Percentiles rank a stretch among this genome's conserved stretches.
phyloP scores from a whole-genome alignment of 768 basidiomycete genomes.

The Omphalotus guepiniiformis region DNA sequence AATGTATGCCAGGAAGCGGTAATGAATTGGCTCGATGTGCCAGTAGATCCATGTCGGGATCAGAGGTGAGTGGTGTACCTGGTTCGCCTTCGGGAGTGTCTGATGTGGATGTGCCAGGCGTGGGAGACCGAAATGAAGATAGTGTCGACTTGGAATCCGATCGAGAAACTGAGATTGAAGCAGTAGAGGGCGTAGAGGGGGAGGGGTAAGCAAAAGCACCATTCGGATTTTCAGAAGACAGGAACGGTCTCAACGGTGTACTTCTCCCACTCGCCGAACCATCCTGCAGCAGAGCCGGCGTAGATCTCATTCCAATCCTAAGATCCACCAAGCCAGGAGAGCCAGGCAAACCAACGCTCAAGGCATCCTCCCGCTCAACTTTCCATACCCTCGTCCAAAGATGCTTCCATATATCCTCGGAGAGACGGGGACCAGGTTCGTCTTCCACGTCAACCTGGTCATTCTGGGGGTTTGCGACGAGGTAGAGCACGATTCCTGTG shows the following conservation, averaged over 20 bases:
- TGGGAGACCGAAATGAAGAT: constrained; percentile 39
- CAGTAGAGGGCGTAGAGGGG: constrained; percentile 45
- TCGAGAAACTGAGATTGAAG: constrained; percentile 44
- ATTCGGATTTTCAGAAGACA: constrained; percentile 38
- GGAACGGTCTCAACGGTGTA: constrained; percentile 40
- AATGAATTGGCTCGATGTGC: constrained; percentile 44
- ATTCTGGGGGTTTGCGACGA: constrained; percentile 37
- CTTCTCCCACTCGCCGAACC: constrained; percentile 12
- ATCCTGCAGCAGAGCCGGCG: constrained; percentile 30
- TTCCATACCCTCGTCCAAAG: constrained; percentile 75
- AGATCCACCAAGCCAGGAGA: not conserved
- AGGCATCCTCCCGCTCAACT: constrained; percentile 52
- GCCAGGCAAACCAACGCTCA: constrained; percentile 12
- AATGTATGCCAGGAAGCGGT: constrained; percentile 62
- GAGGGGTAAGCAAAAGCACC: constrained; percentile 33
- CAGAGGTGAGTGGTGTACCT: constrained; percentile 16
- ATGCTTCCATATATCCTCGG: constrained; percentile 84
- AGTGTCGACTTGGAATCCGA: constrained; percentile 44
- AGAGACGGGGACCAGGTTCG: constrained; percentile 75
- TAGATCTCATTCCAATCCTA: not conserved
- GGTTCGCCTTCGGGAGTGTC: constrained; percentile 55
- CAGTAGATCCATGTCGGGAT: constrained; percentile 20
- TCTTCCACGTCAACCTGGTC: constrained; percentile 18
- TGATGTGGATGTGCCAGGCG: constrained; percentile 41
- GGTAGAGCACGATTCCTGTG: constrained; percentile 76